These are phyloP conservation scores for Alternaria sp. DNA, from an alignment of 2,329 filamentous ascomycete species.

Conservation along the genomic window DNA sequence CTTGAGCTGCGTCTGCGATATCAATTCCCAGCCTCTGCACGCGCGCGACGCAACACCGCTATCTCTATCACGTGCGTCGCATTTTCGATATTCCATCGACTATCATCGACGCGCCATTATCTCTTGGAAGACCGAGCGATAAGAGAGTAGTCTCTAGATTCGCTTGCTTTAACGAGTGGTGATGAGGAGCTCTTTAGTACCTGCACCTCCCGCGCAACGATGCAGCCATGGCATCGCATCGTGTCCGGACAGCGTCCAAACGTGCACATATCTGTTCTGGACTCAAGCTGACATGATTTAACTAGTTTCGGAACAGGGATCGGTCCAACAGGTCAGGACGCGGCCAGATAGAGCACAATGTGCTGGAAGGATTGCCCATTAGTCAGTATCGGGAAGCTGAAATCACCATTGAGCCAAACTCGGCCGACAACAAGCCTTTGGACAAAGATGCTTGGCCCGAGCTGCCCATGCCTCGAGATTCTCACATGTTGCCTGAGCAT, in stretches of 20 bases:
- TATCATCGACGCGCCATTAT: not conserved
- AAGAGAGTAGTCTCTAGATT: not conserved
- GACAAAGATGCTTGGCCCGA: constrained; percentile 76
- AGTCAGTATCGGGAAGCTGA: constrained; percentile 83
- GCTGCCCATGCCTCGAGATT: constrained; percentile 87
- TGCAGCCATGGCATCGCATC: not conserved
- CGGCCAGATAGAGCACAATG: constrained; percentile 68
- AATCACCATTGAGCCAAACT: constrained; percentile 69
- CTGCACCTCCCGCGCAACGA: not conserved
- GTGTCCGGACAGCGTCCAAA: not conserved
- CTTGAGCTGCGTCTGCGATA: not conserved
- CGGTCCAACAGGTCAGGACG: constrained; percentile 64
- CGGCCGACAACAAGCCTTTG: constrained; percentile 66
- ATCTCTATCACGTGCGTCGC: constrained; percentile 7
- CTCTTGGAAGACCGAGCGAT: not conserved
- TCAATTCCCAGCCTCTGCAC: not conserved
- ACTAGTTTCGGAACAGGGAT: constrained; percentile 62
- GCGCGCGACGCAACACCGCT: constrained; percentile 13
- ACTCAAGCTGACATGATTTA: constrained; percentile 29
- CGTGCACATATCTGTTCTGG: not conserved
- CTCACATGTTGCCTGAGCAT: constrained; percentile 75
- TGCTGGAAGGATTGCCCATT: constrained; percentile 78
- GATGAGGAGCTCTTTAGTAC: not conserved
- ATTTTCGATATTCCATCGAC: not conserved
- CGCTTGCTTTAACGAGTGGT: not conserved